Evolutionary conservation across 768 basidiomycete species (phyloP).

Genomic region (Amanita jacksonii): DNA sequence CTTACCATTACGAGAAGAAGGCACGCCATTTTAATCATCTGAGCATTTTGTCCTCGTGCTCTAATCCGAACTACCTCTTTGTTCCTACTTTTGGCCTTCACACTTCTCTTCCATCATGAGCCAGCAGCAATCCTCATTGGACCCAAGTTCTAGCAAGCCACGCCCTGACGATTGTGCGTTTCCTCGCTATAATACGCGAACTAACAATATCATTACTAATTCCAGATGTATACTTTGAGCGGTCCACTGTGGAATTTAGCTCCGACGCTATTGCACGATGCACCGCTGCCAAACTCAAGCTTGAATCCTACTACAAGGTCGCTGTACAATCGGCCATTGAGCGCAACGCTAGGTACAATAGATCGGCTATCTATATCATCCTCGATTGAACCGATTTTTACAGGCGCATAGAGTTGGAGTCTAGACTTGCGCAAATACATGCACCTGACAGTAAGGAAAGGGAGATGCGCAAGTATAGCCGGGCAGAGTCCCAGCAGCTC

Average conservation of each 20-base stretch:
- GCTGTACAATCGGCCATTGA: constrained; percentile 96
- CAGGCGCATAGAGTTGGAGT: constrained; percentile 87
- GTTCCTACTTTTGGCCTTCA: constrained; percentile 29
- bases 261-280: constrained; percentile 83
- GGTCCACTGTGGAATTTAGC: constrained; percentile 73
- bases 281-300: constrained; percentile 91
- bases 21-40: constrained; percentile 11
- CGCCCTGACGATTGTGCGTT: constrained; percentile 37
- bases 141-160: constrained; percentile 26
- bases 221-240: constrained; percentile 89
- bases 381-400: neutral
- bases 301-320: constrained; percentile 97
- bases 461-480: constrained; percentile 79
- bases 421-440: constrained; percentile 66
- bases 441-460: constrained; percentile 80
- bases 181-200: neutral
- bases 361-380: constrained; percentile 4
- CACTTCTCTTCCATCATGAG: constrained; percentile 14
- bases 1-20: neutral
- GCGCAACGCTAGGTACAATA: constrained; percentile 77
- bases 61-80: constrained; percentile 20
- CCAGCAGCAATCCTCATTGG: constrained; percentile 26
- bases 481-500: constrained; percentile 82
- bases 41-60: constrained; percentile 8
- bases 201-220: constrained; percentile 6